Base-by-base conservation (phyloP, 129 eudicot genomes). In the Chrysanthemum makinoi region DNA sequence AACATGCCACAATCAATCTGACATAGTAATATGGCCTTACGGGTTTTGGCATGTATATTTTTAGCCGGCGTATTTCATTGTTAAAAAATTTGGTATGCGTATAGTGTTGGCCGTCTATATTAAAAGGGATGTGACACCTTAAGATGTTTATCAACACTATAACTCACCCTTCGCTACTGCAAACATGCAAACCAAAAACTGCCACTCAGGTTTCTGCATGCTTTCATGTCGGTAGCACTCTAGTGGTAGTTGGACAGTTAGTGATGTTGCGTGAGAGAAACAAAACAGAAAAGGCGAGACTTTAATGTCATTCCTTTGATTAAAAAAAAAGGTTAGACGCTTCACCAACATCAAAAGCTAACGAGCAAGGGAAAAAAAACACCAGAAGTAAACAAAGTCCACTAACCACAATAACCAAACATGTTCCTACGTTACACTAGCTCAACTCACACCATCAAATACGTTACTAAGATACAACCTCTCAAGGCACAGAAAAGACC, bases 361-460 rank as follows among this genome's bases (percentile, higher is more conserved):
- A 61, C 18, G 62, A 73, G 70, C 70, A 30, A 43, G 30, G 10
- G 67, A 65, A 68, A 58, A 35, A 1, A 39, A 39, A 49, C 39
- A 59, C 72, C 66, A 57, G 17, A 70, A 63, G 51, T 62, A 70
- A 77, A 54, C 35, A 7, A 28, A n/a, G 73, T 75, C 74, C 53
- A 58, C 77, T 70, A 77, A 77, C 67, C 76, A 77, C 70, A 30
- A 51, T 61, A 68, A 67, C 39, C 51, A 48, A 52, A 22, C 61
- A 44, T 55, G 74, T 71, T 73, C 79, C 91, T 86, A 86, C 75
- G 81, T 83, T 86, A 89, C 86, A 86, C 69, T 70, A 75, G 73
- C 82, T 48, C 77, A 72, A 51, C 78, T 63, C 64, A 4, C 17
- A 62, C 69, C 69, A 49, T 61, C 57, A 72, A 68, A 81, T 52